phyloP scores from a whole-genome alignment of 768 basidiomycete species.

The Cyathus striatus region DNA sequence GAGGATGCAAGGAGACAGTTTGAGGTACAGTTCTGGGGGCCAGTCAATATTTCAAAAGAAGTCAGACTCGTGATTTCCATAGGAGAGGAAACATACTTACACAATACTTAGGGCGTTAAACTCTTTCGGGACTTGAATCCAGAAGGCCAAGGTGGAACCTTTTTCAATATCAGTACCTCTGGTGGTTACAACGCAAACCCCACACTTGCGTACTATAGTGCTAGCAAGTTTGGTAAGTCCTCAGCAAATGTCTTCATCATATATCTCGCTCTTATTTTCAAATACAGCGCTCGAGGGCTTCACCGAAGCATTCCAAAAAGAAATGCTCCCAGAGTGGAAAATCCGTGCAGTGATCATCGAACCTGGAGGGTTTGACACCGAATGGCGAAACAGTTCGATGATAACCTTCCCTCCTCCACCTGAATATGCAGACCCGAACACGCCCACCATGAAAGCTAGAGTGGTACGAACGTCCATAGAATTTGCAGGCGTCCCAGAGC shows the following conservation, averaged over 20 bases:
- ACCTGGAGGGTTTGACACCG: constrained; percentile 17
- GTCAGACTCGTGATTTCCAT: no score
- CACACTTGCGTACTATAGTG: constrained; percentile 22
- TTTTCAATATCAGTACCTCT: constrained; percentile 25
- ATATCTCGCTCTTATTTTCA: neutral
- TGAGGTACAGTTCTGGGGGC: constrained; percentile 41
- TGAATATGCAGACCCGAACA: constrained; percentile 13
- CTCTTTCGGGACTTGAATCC: constrained; percentile 20
- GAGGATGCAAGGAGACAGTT: constrained; percentile 26
- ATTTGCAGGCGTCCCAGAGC: constrained; percentile 9
- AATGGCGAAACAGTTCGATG: constrained; percentile 10
- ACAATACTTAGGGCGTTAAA: constrained; percentile 10
- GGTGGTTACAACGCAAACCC: constrained; percentile 27
- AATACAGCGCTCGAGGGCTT: no score
- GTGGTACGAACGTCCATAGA: neutral
- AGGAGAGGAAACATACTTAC: no score
- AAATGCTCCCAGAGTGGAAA: constrained; percentile 37
- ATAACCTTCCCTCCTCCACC: constrained; percentile 14
- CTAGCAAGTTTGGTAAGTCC: constrained; percentile 29
- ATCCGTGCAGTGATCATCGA: constrained; percentile 19
- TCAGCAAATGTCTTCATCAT: neutral
- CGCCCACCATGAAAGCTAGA: constrained; percentile 5
- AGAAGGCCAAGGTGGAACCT: constrained; percentile 13
- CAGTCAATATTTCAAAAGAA: constrained; percentile 30
- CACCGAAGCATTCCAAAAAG: constrained; percentile 23